Evolutionary conservation across 2,329 filamentous ascomycete species (phyloP).

Genomic region (Aspergillus intermedius): DNA sequence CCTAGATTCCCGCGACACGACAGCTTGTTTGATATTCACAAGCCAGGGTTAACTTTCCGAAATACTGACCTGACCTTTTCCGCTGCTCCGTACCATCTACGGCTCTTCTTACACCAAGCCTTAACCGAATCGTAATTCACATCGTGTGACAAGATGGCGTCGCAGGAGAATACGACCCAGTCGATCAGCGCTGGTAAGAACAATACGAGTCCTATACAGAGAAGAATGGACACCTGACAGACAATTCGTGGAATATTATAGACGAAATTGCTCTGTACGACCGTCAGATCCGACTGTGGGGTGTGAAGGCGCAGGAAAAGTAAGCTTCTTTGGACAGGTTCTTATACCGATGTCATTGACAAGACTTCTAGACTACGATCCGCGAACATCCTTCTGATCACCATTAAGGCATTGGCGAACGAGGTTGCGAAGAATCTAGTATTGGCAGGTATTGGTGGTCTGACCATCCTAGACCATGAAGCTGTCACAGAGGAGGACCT

Average conservation of each 20-base stretch:
- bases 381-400: slow-evolving; percentile 84
- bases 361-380: slow-evolving; percentile 61
- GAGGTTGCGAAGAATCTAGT: slow-evolving; percentile 98
- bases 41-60: not conserved
- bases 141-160: slow-evolving; percentile 15
- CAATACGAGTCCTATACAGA: not conserved
- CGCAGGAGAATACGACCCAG: slow-evolving; percentile 16
- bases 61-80: not conserved
- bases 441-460: slow-evolving; percentile 80
- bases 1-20: not conserved
- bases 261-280: slow-evolving; percentile 98
- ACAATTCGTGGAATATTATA: slow-evolving; percentile 24
- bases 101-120: not conserved
- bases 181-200: slow-evolving; percentile 30
- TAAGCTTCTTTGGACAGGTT: slow-evolving; percentile 23
- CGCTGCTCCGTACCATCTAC: not conserved
- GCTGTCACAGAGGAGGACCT: slow-evolving; percentile 71
- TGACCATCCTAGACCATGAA: slow-evolving; percentile 80
- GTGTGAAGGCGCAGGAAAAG: slow-evolving; percentile 84
- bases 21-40: not conserved
- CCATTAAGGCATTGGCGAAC: slow-evolving; percentile 78
- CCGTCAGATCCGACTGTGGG: slow-evolving; percentile 94
- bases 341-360: not conserved
- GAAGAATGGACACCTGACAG: slow-evolving; percentile 1
- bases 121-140: not conserved